Evolutionary conservation across 805 yeast genomes (phyloP).

Genomic region (Suhomyces kilbournensis): DNA sequence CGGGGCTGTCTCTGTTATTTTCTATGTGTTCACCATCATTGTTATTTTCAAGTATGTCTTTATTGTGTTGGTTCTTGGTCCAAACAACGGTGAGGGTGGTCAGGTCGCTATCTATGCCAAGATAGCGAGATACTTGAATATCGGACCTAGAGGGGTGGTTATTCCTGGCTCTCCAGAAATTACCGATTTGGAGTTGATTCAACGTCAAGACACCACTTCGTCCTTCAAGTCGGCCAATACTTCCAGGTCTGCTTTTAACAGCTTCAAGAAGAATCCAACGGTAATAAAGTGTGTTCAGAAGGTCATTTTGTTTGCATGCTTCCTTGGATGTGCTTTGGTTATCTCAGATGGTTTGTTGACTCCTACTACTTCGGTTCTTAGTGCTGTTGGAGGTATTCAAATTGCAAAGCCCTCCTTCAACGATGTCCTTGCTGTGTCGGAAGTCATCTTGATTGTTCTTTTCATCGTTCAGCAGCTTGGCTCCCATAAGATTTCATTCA

Average conservation of each 20-base stretch:
- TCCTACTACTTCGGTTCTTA: slow-evolving; percentile 60
- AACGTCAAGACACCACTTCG: slow-evolving; percentile 38
- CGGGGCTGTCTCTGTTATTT: slow-evolving; percentile 52
- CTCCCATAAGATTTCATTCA: slow-evolving; percentile 43
- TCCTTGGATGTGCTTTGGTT: slow-evolving; percentile 55
- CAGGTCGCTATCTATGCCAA: slow-evolving; percentile 63
- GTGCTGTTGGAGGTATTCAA: slow-evolving; percentile 56
- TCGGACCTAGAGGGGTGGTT: slow-evolving; percentile 45
- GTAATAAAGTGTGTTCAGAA: slow-evolving; percentile 28
- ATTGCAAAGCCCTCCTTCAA: slow-evolving; percentile 47
- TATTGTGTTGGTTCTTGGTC: slow-evolving; percentile 49
- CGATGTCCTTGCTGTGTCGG: slow-evolving; percentile 48
- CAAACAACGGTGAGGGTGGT: slow-evolving; percentile 62
- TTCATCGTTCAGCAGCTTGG: slow-evolving; percentile 51
- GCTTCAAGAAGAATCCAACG: slow-evolving; percentile 19
- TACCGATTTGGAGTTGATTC: slow-evolving; percentile 25
- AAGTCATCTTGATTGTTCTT: slow-evolving; percentile 43
- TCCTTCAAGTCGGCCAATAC: slow-evolving; percentile 19
- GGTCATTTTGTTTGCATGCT: slow-evolving; percentile 38
- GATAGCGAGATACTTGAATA: slow-evolving; percentile 46
- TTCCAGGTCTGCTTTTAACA: slow-evolving; percentile 10
- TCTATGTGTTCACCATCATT: slow-evolving; percentile 53
- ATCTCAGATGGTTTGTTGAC: slow-evolving; percentile 60
- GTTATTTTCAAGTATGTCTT: slow-evolving; percentile 51
- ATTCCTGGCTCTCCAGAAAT: slow-evolving; percentile 39